Base-by-base conservation (phyloP, 2,329 filamentous ascomycete species). In the Aspergillus costaricaensis region DNA sequence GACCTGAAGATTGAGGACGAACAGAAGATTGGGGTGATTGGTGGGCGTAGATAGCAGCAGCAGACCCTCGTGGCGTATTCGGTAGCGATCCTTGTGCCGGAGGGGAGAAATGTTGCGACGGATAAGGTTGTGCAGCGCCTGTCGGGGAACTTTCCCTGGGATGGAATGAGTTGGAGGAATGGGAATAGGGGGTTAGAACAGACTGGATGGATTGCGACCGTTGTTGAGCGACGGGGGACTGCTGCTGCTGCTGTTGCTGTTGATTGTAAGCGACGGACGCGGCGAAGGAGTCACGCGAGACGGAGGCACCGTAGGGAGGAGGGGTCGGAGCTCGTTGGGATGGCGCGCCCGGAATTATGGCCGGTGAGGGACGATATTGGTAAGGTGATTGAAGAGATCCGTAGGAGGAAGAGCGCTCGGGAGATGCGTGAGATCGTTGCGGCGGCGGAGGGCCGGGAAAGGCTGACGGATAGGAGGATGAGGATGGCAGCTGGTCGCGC, bases 11-110 rank as follows among this genome's bases (percentile, higher is more conserved):
- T 17, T 62, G 71, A 17, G 76, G 76, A 23, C 76, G 76, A 21
- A 65, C 62, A 8, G 73, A 69, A n/a, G 74, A 70, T 25, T 74
- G 74, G 14, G 76, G 70, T 1, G 76, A 75, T n/a, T 74, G 73
- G 19, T 71, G 75, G 17, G 69, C 62, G 44, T 69, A 71, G 15
- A 74, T 67, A 7, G 68, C 60, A 32, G 73, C 68, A 52, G 79
- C 80, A 25, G 81, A 82, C 1, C 79, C 81, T 48, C 83, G 71
- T 23, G 82, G 82, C 14, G 81, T 83, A 47, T 76, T 76, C 12
- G 81, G 79, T 59, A 83, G 76, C 5, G 80, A 81, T 17, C 74
- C 72, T 57, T 80, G 79, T 57, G 70, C 62, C 44, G 65, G 65
- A 38, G 70, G 72, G 54, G 73, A 74, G 55, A 74, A 73, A 39